Conservation (phyloP, 371 early-diverging fungal genomes). For the Rhizopus delemar region DNA sequence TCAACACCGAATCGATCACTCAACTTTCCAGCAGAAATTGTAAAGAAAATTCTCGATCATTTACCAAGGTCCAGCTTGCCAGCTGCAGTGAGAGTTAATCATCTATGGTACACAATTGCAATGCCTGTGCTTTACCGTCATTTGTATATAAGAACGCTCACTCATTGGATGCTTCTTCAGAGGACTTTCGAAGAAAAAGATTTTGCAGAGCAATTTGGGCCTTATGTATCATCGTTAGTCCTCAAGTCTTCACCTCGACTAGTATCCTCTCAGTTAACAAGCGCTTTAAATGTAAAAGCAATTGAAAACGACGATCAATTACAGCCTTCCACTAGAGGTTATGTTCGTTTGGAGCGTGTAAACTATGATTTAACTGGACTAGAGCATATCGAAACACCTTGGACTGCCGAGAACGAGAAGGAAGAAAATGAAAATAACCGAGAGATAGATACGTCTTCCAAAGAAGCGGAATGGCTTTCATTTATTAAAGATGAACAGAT, state of each 20-base stretch:
- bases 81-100: conserved; percentile 17
- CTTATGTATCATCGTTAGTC: conserved; percentile 27
- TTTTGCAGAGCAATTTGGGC: conserved; percentile 13
- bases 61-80: conserved; percentile 33
- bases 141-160: conserved; percentile 31
- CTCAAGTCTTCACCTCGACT: conserved; percentile 37
- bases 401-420: neutral
- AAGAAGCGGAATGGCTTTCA: conserved; percentile 45
- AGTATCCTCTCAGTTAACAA: conserved; percentile 25
- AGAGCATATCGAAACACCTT: conserved; percentile 23
- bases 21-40: conserved; percentile 35
- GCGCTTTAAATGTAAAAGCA: conserved; percentile 12
- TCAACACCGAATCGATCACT: conserved; percentile 3
- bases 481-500: conserved; percentile 26
- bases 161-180: conserved; percentile 33
- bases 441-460: conserved; percentile 38
- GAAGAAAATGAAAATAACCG: conserved; percentile 29
- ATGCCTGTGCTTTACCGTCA: conserved; percentile 39
- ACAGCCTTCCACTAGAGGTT: conserved; percentile 25
- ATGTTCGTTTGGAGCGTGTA: conserved; percentile 32
- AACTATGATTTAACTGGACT: conserved; percentile 35
- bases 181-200: conserved; percentile 9
- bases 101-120: conserved; percentile 32
- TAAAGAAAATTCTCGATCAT: conserved; percentile 25
- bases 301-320: conserved; percentile 24